Evolutionary conservation across 2,329 filamentous ascomycete species (phyloP).

Genomic region (Colletotrichum cuscutae): DNA sequence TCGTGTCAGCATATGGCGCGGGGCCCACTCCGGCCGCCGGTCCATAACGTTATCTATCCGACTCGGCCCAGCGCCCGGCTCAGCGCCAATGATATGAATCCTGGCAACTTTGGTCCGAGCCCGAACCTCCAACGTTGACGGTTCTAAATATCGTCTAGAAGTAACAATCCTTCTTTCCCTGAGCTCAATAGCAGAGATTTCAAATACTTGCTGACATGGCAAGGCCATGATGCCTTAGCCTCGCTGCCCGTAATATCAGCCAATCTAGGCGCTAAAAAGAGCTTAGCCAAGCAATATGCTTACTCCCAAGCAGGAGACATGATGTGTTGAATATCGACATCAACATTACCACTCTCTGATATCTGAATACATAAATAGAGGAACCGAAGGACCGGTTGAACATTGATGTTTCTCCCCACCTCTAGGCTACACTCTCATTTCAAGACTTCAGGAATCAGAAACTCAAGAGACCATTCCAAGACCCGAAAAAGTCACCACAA

Average conservation of each 20-base stretch:
- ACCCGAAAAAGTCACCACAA: neutral
- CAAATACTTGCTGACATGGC: neutral
- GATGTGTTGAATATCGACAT: no score
- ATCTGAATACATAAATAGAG: no score
- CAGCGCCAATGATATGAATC: neutral
- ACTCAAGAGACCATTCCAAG: no score
- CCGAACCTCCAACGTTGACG: neutral
- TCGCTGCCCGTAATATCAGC: no score
- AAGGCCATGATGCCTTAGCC: neutral
- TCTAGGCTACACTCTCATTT: no score
- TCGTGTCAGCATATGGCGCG: neutral
- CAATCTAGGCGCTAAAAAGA: no score
- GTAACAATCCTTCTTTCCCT: neutral
- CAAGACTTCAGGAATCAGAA: no score
- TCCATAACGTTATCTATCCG: constrained; percentile 5
- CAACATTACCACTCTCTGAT: no score
- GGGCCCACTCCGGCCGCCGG: neutral
- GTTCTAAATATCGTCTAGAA: neutral
- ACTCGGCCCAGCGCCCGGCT: neutral
- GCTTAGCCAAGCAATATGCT: no score
- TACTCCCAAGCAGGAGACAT: no score
- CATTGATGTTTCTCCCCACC: no score
- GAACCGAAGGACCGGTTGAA: no score
- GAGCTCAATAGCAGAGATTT: neutral
- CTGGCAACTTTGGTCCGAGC: neutral